Evolutionary conservation across 192 early-diverging fungal species (phyloP), one percentile per base, ranked within the genome.

Genomic region (Backusella psychrophila): DNA sequence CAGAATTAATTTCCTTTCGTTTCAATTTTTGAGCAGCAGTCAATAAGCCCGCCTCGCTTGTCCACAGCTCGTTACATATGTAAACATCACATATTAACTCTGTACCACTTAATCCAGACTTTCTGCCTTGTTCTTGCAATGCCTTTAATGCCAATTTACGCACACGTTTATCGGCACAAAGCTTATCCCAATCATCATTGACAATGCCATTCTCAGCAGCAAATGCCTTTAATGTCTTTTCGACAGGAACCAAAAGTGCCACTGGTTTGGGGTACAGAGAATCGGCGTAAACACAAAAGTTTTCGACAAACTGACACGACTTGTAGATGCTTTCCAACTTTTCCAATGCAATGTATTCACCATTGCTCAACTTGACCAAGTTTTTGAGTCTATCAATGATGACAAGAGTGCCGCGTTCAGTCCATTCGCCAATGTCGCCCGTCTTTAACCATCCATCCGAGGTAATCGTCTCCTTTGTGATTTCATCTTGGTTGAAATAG

Each of bases 21-120:
- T 96, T 92, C 67, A 98, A 82, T 85, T 98, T 98, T 85, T 92
- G 93, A 21, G 96, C 96, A 34, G 97, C 94, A n/a, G 96, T 99
- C 82, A 95, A 83, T 75, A 93, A 77, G 12, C 89, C 91, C 56
- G 71, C 71, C 84, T 97, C 89, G 11, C 95, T 88, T 9, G 95
- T 97, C 98, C 98, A 99, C 78, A 94, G 89, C 42, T 94, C 95
- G 3, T 77, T 73, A 70, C 86, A 87, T 41, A 99, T 71, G 36
- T 87, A 82, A 35, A 97, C 86, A 52, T 83, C 85, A n/a, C 87
- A 81, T 41, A 98, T 69, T 72, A 91, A 81, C 84, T 99, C 96
- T 26, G 91, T 89, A 17, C 87, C 82, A 77, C 89, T 91, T 73
- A 99, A 85, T 0, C 85, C 88, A 77, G 86, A 83, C n/a, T 79